phyloP scores from a whole-genome alignment of 495 filamentous ascomycete species.

The Cairneyella variabilis region DNA sequence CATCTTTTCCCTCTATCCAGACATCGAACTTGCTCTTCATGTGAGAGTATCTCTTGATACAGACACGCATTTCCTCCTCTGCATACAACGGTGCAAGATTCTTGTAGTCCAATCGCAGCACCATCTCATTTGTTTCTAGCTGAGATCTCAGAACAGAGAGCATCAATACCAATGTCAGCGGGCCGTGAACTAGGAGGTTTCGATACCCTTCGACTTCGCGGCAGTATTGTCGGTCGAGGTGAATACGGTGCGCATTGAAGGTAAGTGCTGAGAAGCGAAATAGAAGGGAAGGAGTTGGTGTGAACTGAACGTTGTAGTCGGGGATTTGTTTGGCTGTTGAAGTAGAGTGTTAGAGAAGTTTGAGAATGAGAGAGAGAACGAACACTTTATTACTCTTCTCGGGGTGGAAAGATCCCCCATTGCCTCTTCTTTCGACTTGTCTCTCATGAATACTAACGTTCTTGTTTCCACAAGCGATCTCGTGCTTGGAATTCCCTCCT shows the following conservation, averaged over 20 bases:
- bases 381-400: too few relatives aligned
- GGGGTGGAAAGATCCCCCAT: not conserved
- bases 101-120: slow-evolving; percentile 64
- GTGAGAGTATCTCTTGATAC: slow-evolving; percentile 36
- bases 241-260: slow-evolving; percentile 83
- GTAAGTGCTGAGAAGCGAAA: slow-evolving; percentile 84
- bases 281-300: slow-evolving; percentile 35
- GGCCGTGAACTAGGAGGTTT: slow-evolving; percentile 79
- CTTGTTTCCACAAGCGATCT: slow-evolving; percentile 8
- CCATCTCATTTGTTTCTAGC: slow-evolving; percentile 30
- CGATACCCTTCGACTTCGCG: slow-evolving; percentile 67
- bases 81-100: slow-evolving; percentile 82
- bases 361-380: not conserved
- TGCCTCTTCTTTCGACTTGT: slow-evolving; percentile 1
- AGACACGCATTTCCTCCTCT: slow-evolving; percentile 59
- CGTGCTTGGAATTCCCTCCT: too few relatives aligned
- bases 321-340: slow-evolving; percentile 2
- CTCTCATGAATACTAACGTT: slow-evolving; percentile 18
- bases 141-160: slow-evolving; percentile 55
- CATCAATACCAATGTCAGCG: slow-evolving; percentile 73
- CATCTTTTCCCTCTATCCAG: slow-evolving; percentile 62
- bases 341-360: not conserved
- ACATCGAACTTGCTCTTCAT: slow-evolving; percentile 45
- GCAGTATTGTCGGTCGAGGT: slow-evolving; percentile 72
- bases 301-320: slow-evolving; percentile 18